Percentiles rank a stretch among this genome's conserved stretches.
These are phyloP conservation scores for Phylloporus sp. DNA, from an alignment of 768 basidiomycete species.

Conservation along the genomic window DNA sequence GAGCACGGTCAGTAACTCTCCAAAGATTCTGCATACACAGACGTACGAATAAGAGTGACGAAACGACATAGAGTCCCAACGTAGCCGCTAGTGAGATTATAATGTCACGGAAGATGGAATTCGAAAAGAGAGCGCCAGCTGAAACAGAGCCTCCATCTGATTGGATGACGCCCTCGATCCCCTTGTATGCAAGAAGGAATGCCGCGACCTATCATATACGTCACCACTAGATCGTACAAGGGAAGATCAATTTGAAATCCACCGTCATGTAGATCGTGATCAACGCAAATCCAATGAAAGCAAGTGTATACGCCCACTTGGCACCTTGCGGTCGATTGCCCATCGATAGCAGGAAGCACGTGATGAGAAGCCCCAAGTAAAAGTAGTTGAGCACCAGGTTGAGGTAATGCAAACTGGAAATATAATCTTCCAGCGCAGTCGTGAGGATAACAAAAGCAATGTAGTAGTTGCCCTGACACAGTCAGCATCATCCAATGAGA, in stretches of 20 bases:
- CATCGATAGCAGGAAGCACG: slow-evolving; percentile 82
- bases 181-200: slow-evolving; percentile 80
- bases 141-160: slow-evolving; percentile 44
- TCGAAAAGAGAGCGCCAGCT: slow-evolving; percentile 65
- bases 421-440: slow-evolving; percentile 60
- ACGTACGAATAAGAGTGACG: slow-evolving; percentile 83
- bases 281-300: slow-evolving; percentile 83
- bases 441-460: slow-evolving; percentile 83
- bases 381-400: slow-evolving; percentile 82
- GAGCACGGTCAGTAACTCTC: neutral
- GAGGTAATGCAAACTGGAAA: slow-evolving; percentile 62
- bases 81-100: slow-evolving; percentile 85
- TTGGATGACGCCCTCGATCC: slow-evolving; percentile 57
- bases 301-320: slow-evolving; percentile 81
- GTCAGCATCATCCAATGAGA: neutral
- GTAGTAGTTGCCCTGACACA: slow-evolving; percentile 76
- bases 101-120: slow-evolving; percentile 80
- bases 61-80: slow-evolving; percentile 79
- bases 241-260: slow-evolving; percentile 19
- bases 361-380: slow-evolving; percentile 82
- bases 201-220: slow-evolving; percentile 55
- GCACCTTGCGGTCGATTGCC: slow-evolving; percentile 92
- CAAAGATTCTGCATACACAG: neutral
- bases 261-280: slow-evolving; percentile 98
- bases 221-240: slow-evolving; percentile 3